Base-by-base conservation (phyloP, 2,329 filamentous ascomycete species). In the Colletotrichum tofieldiae region DNA sequence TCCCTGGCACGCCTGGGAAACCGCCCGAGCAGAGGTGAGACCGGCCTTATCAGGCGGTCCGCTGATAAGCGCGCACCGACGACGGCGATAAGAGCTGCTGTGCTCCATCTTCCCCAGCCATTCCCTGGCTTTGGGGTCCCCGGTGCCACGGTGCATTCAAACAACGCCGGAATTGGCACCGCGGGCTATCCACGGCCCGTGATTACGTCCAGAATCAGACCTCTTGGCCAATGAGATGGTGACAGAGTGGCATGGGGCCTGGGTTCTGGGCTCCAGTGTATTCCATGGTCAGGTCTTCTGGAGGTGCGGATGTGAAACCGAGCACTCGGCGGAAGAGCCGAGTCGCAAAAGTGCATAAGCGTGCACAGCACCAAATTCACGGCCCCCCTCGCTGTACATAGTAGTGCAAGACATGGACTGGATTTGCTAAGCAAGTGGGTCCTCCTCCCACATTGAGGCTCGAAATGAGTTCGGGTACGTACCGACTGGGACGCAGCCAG, bases 51-150 rank as follows among this genome's bases (percentile, higher is more conserved):
- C 61, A 23, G 54, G 32, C n/a, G 47, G 39, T 35, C 45, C 67
- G 62, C 55, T 55, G 67, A 70, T 70, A 70, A 66, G 67, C 67
- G 67, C 60, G 60, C 35, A 58, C 56, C 45, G 47, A 49, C 29
- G 23, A 41, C 16, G 9, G 43, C 54, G 60, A 65, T 62, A 69
- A 29, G 35, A 59, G 23, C 37, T 41, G n/a, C 54, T 47, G 35
- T 47, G 23, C 52, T 65, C 54, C 62, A 60, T n/a, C 54, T 60
- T 70, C 67, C 67, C 67, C 66, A 37, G 41, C 67, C 54, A 59
- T 66, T n/a, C 55, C 35, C 26, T 59, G 35, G 23, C 37, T 54
- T 54, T 45, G 61, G 61, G 43, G 59, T 16, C 32, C 61, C 67
- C 35, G 2, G 35, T 52, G 8, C 32, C 61, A 60, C 35, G 2